Base-by-base conservation (phyloP, 225 moss, liverwort and hornwort genomes). In the Antitrichia curtipendula region DNA sequence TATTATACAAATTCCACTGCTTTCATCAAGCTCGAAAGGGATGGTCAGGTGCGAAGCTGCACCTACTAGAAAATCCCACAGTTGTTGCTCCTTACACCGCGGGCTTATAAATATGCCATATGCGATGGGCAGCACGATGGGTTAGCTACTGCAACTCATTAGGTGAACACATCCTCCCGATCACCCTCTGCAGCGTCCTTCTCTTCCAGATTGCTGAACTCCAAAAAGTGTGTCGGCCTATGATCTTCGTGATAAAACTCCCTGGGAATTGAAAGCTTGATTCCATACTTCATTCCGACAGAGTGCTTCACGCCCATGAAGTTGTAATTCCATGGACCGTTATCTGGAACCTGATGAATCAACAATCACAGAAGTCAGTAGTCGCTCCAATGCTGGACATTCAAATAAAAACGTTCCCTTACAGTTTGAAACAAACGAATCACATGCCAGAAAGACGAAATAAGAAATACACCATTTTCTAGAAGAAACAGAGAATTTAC, bases 301-400 rank as follows among this genome's bases (percentile, higher is more conserved):
- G 99, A 99, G 86, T 99, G 99, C 75, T 97, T 99, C 53, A 99
- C 99, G 65, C 99, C 99, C 99, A 99, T 99, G 74, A 99, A 99
- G 84, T 99, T 99, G 93, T 96, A 99, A 89, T 99, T 99, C 99
- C 99, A 99, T 40, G 99, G 99, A 64, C 99, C 99, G 69, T 95
- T 96, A 69, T 97, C 97, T 45, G 99, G 99, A 79, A 96, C 96
- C 98, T 99, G 90, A 71, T 45, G 45, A 72, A 89, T 74, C 66
- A 82, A 82, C 32, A 29, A 84, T 41, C 57, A 91, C 64, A 27
- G 15, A 78, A 47, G n/a, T 92, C 73, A 87, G n/a, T 17, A 73
- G 59, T 80, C 41, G 52, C 52, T 86, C 86, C 69, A 75, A 47
- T 68, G 57, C 27, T 50, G 49, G 68, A 83, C 45, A 69, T 84